Evolutionary conservation across 805 yeast genomes (phyloP), one percentile per base, ranked within the genome.

Genomic region (Starmera quercuum): DNA sequence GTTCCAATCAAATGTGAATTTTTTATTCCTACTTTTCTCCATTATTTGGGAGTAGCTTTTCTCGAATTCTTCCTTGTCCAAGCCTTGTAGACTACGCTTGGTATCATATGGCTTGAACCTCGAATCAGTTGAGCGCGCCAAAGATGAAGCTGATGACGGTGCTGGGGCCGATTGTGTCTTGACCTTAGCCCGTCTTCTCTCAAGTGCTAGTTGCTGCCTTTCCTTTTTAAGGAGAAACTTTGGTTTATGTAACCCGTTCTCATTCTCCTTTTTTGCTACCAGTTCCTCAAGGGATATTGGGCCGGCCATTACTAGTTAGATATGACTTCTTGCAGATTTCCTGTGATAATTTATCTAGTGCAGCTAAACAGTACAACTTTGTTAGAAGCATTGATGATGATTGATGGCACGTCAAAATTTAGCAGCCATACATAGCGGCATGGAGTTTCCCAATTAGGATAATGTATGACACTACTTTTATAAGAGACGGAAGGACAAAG

Each of bases 1-100:
- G 37, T 68, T 67, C 95, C 95, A 85, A 10, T 71, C 79, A 54
- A 84, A 83, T 8, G 65, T 62, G 54, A 81, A 83, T 43, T 67
- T 69, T 31, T 42, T 39, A n/a, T 34, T 31, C 6, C 18, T 7
- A n/a, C 24, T 18, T 4, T 27, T 36, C 15, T 24, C 37, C 21
- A 22, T 8, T 6, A 32, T 27, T n/a, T 22, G 36, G 15, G 34
- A 12, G 23, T 29, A 31, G 19, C 19, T 32, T 4, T 36, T 19
- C 11, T 29, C 20, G 17, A 21, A 16, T 14, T 38, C 31, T 25
- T 35, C 36, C 20, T 34, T 30, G 16, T 23, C 29, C 20, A 23
- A 24, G 12, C n/a, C 33, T 37, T 24, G 32, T 32, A 15, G 37
- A 38, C 32, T 29, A 16, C 7, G n/a, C 9, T 5, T 13, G 14